Evolutionary conservation across 192 early-diverging fungal genomes (phyloP).

Genomic region (Coemansia erecta): DNA sequence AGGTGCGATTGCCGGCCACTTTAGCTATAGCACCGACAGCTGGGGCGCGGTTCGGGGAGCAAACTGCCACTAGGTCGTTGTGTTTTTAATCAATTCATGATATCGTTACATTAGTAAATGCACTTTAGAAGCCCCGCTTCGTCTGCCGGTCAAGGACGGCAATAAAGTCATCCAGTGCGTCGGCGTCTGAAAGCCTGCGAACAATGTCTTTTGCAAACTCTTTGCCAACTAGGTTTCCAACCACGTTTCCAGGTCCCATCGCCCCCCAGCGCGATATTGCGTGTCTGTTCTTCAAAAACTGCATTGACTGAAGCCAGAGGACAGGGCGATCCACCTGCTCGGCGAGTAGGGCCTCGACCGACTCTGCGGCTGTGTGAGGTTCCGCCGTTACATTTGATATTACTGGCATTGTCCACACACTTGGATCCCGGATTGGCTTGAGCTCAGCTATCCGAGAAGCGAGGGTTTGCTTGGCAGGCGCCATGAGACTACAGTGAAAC

Average conservation of each 20-base stretch:
- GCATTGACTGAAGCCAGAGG: constrained; percentile 85
- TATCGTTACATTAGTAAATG: background rate
- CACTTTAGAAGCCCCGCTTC: constrained; percentile 27
- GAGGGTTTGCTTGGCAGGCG: constrained; percentile 77
- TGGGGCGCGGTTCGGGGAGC: constrained; percentile 47
- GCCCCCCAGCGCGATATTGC: constrained; percentile 83
- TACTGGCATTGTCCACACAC: constrained; percentile 71
- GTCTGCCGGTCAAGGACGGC: constrained; percentile 36
- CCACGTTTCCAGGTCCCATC: constrained; percentile 81
- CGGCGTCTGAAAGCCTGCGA: constrained; percentile 48
- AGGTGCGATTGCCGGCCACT: constrained; percentile 69
- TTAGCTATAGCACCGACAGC: constrained; percentile 49
- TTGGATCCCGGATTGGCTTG: constrained; percentile 56
- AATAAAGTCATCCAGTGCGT: constrained; percentile 39
- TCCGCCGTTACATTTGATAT: constrained; percentile 89
- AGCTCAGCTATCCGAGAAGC: constrained; percentile 65
- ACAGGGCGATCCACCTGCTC: constrained; percentile 82
- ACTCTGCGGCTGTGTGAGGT: constrained; percentile 62
- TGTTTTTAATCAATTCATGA: background rate
- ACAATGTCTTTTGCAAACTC: constrained; percentile 78
- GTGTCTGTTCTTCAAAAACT: constrained; percentile 69
- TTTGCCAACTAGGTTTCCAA: constrained; percentile 85
- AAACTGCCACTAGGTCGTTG: constrained; percentile 48
- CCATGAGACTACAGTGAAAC: constrained; percentile 94
- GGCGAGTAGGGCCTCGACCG: constrained; percentile 68